These are phyloP conservation scores for Entomophthora muscae DNA, from an alignment of 371 early-diverging fungal species.

Conservation along the genomic window DNA sequence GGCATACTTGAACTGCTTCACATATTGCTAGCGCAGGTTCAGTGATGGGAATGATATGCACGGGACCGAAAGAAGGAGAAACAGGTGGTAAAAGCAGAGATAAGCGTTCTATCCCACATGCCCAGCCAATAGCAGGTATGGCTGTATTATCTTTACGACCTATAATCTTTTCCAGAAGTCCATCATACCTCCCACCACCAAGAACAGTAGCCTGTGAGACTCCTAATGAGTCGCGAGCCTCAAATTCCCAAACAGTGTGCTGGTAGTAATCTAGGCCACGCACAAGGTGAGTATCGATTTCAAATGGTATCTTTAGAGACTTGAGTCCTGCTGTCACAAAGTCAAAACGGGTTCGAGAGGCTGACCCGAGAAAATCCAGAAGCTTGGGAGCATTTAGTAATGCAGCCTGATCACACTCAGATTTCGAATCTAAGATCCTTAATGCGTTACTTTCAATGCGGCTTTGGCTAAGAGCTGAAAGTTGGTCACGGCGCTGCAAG, in stretches of 20 bases:
- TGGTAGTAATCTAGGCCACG: slow-evolving; percentile 47
- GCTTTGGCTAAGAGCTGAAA: slow-evolving; percentile 26
- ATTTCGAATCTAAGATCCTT: slow-evolving; percentile 38
- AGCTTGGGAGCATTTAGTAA: slow-evolving; percentile 18
- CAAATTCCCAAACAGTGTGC: slow-evolving; percentile 40
- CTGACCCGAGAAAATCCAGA: slow-evolving; percentile 16
- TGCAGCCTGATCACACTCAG: slow-evolving; percentile 20
- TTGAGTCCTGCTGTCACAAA: slow-evolving; percentile 19
- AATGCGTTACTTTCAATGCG: slow-evolving; percentile 27
- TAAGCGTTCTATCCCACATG: slow-evolving; percentile 34
- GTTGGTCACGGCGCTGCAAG: slow-evolving; percentile 9
- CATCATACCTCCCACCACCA: slow-evolving; percentile 46
- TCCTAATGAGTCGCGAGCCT: slow-evolving; percentile 22
- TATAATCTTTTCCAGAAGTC: slow-evolving; percentile 25
- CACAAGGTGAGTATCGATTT: slow-evolving; percentile 26
- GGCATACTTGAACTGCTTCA: not conserved
- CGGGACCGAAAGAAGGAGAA: not conserved
- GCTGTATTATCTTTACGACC: slow-evolving; percentile 22
- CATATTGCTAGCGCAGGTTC: not conserved
- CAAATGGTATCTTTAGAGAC: slow-evolving; percentile 21
- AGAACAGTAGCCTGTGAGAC: slow-evolving; percentile 34
- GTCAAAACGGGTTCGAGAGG: slow-evolving; percentile 19
- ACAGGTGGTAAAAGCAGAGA: slow-evolving; percentile 17
- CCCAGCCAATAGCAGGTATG: slow-evolving; percentile 23
- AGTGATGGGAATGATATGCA: not conserved